Base-by-base conservation (phyloP, 2,329 filamentous ascomycete species). In the Aspergillus aculeatus region DNA sequence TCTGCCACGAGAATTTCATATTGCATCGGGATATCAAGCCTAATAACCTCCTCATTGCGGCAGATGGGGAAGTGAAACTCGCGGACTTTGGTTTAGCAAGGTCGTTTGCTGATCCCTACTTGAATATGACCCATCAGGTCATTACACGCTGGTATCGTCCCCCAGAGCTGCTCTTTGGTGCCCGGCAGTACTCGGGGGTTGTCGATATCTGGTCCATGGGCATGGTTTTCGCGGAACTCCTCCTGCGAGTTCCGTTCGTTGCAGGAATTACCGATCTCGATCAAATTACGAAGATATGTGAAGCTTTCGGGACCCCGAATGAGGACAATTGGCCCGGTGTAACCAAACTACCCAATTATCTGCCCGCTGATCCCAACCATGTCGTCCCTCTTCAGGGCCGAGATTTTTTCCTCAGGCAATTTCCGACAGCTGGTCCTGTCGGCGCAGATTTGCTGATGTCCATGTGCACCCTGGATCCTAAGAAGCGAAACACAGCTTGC, bases 1-100 rank as follows among this genome's bases (percentile, higher is more conserved):
- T 96, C 81, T 98, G 95, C 77, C 95, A 99, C 77, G 91, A 93
- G 73, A 96, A 95, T 75, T 94, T 89, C 69, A 86, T 99, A 19
- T 83, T 99, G 31, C 95, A 99, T 78, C 91, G 95, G 68, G 95
- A 99, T 81, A 98, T 99, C 82, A 99, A 99, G 79, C 94, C 94
- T 51, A 98, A 98, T 84, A 99, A 99, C 80, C 81, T 98, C 77
- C 83, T 99, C 61, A 96, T 99, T 69, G 92, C 92, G 23, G 90
- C 91, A 47, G 91, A 96, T 73, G 94, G 95, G 52, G 91, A 94
- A 71, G 87, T 99, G 71, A 98, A 98, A 76, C 86, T 99, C 54
- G 95, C 94, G 38, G 95, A 99, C 89, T 99, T 99, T 69, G 95
- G 95, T 83, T 87, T 99, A 35, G 95, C 95, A 5, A 84, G 95